phyloP scores from a whole-genome alignment of 2,329 filamentous ascomycete species.

The Botrytis paeoniae region DNA sequence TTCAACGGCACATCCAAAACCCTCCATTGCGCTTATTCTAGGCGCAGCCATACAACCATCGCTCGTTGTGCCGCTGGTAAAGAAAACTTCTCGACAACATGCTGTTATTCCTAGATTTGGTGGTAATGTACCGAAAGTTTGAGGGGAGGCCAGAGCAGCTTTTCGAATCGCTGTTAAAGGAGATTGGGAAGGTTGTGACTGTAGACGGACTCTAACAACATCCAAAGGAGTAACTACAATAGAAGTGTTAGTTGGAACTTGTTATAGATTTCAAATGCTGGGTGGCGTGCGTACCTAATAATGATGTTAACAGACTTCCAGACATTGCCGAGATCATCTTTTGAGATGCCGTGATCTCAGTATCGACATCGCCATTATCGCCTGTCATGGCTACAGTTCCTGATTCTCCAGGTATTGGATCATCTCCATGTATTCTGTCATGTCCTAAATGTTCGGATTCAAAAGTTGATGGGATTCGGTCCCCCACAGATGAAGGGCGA shows the following conservation, averaged over 20 bases:
- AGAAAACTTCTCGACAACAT: constrained; percentile 97
- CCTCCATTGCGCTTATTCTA: constrained; percentile 32
- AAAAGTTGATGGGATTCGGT: constrained; percentile 29
- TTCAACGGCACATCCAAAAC: constrained; percentile 73
- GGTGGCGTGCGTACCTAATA: constrained; percentile 65
- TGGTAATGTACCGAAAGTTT: constrained; percentile 64
- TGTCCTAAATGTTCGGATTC: constrained; percentile 26
- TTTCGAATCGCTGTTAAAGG: constrained; percentile 52
- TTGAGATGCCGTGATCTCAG: constrained; percentile 76
- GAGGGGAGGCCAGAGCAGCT: constrained; percentile 53
- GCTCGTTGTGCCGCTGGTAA: constrained; percentile 74
- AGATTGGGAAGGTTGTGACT: constrained; percentile 67
- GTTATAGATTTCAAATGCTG: not conserved
- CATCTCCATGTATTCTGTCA: constrained; percentile 35
- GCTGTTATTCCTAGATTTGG: constrained; percentile 86
- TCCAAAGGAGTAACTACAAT: constrained; percentile 84
- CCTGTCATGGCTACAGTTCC: constrained; percentile 34
- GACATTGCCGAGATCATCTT: constrained; percentile 94
- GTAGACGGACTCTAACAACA: constrained; percentile 90
- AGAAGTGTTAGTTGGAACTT: constrained; percentile 17
- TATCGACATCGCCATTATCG: constrained; percentile 41
- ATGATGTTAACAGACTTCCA: constrained; percentile 83
- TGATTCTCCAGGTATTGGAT: constrained; percentile 30
- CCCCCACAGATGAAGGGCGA: constrained; percentile 22
- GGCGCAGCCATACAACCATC: constrained; percentile 49